Evolutionary conservation across 352 stramenopile species (phyloP).

Genomic region (Pythium biforme): DNA sequence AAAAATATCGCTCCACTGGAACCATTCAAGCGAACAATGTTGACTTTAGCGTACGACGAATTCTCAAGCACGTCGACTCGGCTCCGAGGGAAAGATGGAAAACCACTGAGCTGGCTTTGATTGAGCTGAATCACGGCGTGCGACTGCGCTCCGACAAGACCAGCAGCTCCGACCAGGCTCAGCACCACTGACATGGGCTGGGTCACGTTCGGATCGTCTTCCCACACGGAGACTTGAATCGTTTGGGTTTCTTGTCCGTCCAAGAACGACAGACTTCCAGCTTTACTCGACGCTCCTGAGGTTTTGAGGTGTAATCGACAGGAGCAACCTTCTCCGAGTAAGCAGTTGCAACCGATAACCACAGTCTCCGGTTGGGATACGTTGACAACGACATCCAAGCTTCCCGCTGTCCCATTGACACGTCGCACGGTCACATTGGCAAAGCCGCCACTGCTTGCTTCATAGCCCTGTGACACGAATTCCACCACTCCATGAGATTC

Average conservation of each 20-base stretch:
- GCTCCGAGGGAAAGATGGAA: constrained; percentile 35
- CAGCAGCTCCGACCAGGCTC: constrained; percentile 18
- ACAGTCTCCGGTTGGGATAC: constrained; percentile 34
- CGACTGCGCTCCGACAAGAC: constrained; percentile 19
- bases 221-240: constrained; percentile 37
- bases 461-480: constrained; percentile 23
- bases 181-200: constrained; percentile 25
- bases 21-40: constrained; percentile 53
- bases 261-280: constrained; percentile 34
- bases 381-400: constrained; percentile 29
- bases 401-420: constrained; percentile 34
- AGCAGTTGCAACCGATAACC: constrained; percentile 33
- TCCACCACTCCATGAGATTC: constrained; percentile 25
- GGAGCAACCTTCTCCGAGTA: constrained; percentile 22
- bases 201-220: constrained; percentile 34
- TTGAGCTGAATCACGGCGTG: constrained; percentile 34
- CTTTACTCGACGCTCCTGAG: constrained; percentile 13
- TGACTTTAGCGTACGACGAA: constrained; percentile 33
- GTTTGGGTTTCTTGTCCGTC: constrained; percentile 43
- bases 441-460: constrained; percentile 18
- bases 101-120: constrained; percentile 29
- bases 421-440: constrained; percentile 34
- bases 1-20: constrained; percentile 38
- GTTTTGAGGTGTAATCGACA: constrained; percentile 37
- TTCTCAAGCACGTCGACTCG: constrained; percentile 36